Evolutionary conservation across 352 stramenopile genomes (phyloP).

Genomic region (Globisporangium radiosum): DNA sequence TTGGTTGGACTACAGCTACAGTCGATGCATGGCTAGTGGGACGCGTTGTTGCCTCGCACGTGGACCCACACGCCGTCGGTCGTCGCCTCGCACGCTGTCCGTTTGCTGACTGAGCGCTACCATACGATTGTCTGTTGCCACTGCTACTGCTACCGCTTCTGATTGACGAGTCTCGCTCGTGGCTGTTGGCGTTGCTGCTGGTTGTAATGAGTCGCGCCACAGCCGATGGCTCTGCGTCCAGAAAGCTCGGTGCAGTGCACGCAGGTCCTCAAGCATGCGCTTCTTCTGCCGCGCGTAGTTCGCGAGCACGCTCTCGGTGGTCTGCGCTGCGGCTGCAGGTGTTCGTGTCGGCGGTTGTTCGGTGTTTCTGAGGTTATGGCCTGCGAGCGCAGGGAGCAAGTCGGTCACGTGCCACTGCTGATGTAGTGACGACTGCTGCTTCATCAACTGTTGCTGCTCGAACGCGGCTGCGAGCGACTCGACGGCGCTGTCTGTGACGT

Average conservation of each 20-base stretch:
- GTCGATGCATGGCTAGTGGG: neutral
- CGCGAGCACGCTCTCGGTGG: slow-evolving; percentile 19
- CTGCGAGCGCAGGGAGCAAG: too few species aligned
- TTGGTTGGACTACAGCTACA: neutral
- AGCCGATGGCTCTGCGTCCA: slow-evolving; percentile 16
- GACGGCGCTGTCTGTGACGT: slow-evolving; percentile 1
- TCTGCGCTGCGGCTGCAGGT: neutral
- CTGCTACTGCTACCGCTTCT: too few species aligned
- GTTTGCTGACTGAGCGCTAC: too few species aligned
- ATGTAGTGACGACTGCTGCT: too few species aligned
- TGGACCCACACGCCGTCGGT: neutral
- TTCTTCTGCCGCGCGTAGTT: slow-evolving; percentile 28
- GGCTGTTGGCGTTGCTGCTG: neutral
- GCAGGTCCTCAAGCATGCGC: slow-evolving; percentile 23
- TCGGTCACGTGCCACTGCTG: too few species aligned
- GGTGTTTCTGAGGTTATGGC: too few species aligned
- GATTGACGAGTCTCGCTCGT: too few species aligned
- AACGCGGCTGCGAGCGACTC: slow-evolving; percentile 2
- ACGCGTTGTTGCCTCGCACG: too few species aligned
- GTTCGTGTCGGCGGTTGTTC: neutral
- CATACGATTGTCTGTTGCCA: too few species aligned
- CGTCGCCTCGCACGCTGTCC: neutral
- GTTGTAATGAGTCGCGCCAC: neutral
- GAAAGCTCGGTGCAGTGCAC: slow-evolving; percentile 24
- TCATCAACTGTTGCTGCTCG: neutral